These are phyloP conservation scores for Penicillium sp. DNA, from an alignment of 2,329 filamentous ascomycete genomes.

Conservation along the genomic window DNA sequence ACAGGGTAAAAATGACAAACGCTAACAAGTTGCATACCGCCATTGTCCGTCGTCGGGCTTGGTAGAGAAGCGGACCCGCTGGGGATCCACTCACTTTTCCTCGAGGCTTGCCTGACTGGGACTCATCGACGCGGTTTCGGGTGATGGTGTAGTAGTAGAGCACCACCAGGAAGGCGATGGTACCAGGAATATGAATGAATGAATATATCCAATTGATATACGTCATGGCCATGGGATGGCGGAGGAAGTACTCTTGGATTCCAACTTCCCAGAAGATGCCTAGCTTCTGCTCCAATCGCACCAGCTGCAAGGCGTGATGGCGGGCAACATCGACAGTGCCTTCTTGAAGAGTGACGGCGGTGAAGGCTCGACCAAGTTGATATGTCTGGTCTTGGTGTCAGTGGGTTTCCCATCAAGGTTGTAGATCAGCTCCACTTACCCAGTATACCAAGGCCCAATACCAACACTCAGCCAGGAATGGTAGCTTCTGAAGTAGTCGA, in stretches of 20 bases:
- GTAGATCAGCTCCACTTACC: slow-evolving; percentile 52
- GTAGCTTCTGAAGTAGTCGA: slow-evolving; percentile 64
- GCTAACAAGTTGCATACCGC: slow-evolving; percentile 60
- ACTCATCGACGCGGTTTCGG: slow-evolving; percentile 50
- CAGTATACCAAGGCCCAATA: slow-evolving; percentile 78
- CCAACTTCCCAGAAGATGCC: slow-evolving; percentile 65
- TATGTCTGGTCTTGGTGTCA: slow-evolving; percentile 59
- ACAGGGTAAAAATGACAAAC: slow-evolving; percentile 59
- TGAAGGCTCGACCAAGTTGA: slow-evolving; percentile 71
- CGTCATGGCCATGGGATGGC: slow-evolving; percentile 58
- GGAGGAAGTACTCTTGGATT: slow-evolving; percentile 60
- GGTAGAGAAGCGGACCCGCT: slow-evolving; percentile 55
- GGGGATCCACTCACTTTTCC: slow-evolving; percentile 41
- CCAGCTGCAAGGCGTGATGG: slow-evolving; percentile 66
- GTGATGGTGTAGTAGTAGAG: slow-evolving; percentile 72
- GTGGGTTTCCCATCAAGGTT: neutral
- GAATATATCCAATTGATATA: slow-evolving; percentile 74
- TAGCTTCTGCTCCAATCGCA: slow-evolving; percentile 65
- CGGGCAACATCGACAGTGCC: slow-evolving; percentile 68
- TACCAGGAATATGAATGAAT: slow-evolving; percentile 76
- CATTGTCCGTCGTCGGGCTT: slow-evolving; percentile 57
- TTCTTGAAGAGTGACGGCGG: slow-evolving; percentile 67
- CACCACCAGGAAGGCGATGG: slow-evolving; percentile 67
- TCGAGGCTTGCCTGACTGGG: slow-evolving; percentile 39
- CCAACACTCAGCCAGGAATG: slow-evolving; percentile 73